These are phyloP conservation scores for Lentinula sp. DNA, from an alignment of 768 basidiomycete species.

Conservation along the genomic window DNA sequence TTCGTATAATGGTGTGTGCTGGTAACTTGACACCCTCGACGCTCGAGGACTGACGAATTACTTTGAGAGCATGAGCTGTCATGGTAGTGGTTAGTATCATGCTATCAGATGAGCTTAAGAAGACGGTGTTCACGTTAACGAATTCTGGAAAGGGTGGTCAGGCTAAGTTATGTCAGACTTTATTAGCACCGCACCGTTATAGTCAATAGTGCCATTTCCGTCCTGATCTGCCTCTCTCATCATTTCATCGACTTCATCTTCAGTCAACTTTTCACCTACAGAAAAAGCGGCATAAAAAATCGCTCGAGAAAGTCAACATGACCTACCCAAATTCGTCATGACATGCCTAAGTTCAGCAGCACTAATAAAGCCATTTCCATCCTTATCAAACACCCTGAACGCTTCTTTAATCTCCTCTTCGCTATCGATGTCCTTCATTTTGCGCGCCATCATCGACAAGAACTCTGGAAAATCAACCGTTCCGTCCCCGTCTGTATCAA, in stretches of 20 bases:
- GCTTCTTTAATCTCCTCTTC: conserved; percentile 97
- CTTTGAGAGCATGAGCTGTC: conserved; percentile 72
- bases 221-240: conserved; percentile 94
- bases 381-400: conserved; percentile 96
- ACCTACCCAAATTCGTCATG: conserved; percentile 83
- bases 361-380: conserved; percentile 87
- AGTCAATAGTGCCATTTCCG: conserved; percentile 92
- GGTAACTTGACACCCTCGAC: background rate
- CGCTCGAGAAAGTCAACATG: background rate
- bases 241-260: conserved; percentile 91
- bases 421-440: conserved; percentile 87
- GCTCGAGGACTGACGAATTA: conserved; percentile 18
- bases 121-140: conserved; percentile 47
- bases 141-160: conserved; percentile 46
- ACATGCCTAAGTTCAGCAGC: conserved; percentile 84
- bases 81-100: conserved; percentile 5
- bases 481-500: conserved; percentile 82
- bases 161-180: conserved; percentile 1
- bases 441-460: conserved; percentile 75
- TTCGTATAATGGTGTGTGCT: background rate
- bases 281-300: background rate
- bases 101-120: background rate
- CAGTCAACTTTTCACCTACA: conserved; percentile 79
- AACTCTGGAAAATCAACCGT: conserved; percentile 85
- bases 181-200: conserved; percentile 49